Base-by-base conservation (phyloP, 768 basidiomycete species). In the Terana coerulea region DNA sequence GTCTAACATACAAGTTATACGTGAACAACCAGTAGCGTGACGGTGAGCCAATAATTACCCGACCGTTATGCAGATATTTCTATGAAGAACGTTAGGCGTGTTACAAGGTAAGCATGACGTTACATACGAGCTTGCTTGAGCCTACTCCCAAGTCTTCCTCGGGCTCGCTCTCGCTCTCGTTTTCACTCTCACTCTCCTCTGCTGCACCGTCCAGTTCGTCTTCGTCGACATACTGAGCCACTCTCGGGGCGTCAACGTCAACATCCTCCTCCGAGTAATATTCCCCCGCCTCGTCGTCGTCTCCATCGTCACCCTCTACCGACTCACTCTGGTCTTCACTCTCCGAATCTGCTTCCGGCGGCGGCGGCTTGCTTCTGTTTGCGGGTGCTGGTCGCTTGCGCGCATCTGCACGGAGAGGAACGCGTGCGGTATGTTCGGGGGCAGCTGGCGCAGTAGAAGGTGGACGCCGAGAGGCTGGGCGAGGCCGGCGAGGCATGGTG, bases 181-280 rank as follows among this genome's bases (percentile, higher is more conserved):
- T 51, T 21, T 46, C 54, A n/a, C n/a, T n/a, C n/a, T n/a, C n/a
- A n/a, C n/a, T n/a, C n/a, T n/a, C n/a, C n/a, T n/a, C n/a, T n/a
- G n/a, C n/a, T n/a, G n/a, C n/a, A 9, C 22, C 29, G 4, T 56
- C 66, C 14, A 76, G 49, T 61, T 68, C 67, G 5, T 69, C 71
- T 47, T 81, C 80, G 37, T 78, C 81, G 3, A 77, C 69, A 81
- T 83, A 87, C 58, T 80, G 81, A 12, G 74, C 77, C 24, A 83
- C 69, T n/a, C 83, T 72, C 7, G 82, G 80, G 1, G 70, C 72
- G 61, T 85, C 83, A 4, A 67, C 63, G 50, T 76, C 73, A 3
- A 51, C 51, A n/a, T 59, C 61, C 25, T 54, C 47, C 11, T 59
- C 24, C 19, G 44, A 60, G 14, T 46, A 37, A 7, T 55, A 58